Percentiles rank a stretch among this genome's conserved stretches.
These are phyloP conservation scores for Aegilops bicornis DNA, from an alignment of 176 grass and related monocot species.

Conservation along the genomic window DNA sequence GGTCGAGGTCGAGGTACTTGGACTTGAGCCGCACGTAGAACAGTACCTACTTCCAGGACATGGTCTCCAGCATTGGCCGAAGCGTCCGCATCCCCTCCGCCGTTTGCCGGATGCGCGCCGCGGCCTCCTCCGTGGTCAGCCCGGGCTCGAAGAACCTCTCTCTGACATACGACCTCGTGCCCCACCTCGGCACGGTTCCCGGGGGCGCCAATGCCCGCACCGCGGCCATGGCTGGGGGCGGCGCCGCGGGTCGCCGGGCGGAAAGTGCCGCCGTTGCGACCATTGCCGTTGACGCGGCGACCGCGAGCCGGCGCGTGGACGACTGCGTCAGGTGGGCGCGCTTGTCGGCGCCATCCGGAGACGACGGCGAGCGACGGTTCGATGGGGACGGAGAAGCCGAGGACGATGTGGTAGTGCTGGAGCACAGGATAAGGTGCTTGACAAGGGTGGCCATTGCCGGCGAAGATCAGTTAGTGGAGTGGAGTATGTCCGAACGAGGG, in stretches of 20 bases:
- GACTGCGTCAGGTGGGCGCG: background rate
- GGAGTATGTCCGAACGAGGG: background rate
- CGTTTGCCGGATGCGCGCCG: no score
- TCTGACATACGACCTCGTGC: slow-evolving; percentile 29
- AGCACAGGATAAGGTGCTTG: slow-evolving; percentile 80
- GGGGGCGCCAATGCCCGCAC: slow-evolving; percentile 24
- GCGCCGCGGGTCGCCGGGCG: slow-evolving; percentile 31
- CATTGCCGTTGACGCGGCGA: slow-evolving; percentile 41
- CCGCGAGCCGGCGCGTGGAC: slow-evolving; percentile 33
- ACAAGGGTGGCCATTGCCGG: slow-evolving; percentile 65
- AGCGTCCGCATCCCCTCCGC: no score
- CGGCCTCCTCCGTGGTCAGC: no score
- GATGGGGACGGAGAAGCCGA: background rate
- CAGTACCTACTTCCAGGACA: no score
- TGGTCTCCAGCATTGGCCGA: no score
- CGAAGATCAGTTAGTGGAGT: background rate
- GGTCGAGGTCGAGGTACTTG: no score
- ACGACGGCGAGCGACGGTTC: background rate
- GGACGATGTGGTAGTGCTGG: slow-evolving; percentile 27
- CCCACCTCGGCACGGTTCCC: slow-evolving; percentile 60
- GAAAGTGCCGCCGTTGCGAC: slow-evolving; percentile 40
- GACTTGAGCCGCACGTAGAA: no score
- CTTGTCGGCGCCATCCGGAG: background rate
- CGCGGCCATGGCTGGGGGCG: slow-evolving; percentile 39
- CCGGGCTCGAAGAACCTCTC: no score